Base-by-base conservation (phyloP, 192 early-diverging fungal species). In the Gigaspora rosea region DNA sequence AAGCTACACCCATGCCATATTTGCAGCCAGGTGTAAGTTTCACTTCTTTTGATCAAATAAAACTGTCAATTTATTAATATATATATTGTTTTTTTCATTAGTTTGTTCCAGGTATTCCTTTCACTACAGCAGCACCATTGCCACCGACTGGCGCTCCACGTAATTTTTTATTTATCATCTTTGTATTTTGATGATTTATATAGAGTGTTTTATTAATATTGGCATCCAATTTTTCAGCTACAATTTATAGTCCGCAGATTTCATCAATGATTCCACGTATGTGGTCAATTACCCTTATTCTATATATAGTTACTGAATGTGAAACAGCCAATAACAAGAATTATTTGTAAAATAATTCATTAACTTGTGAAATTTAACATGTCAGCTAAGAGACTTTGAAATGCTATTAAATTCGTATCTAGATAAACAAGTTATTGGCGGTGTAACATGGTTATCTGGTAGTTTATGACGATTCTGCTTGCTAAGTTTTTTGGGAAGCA, bases 201-300 rank as follows among this genome's bases (percentile, higher is more conserved):
- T 36, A 7, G 11, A 71, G 16, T 16, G 54, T 27, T 13, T 33
- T 51, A 32, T 36, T 50, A 41, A 10, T 41, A n/a, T 73, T 73
- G 65, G 0, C 41, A 49, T 67, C 12, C 11, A 12, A 63, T 52
- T n/a, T 35, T 9, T 13, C 41, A 47, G 35, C 77, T 59, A 65
- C 70, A 18, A 77, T 77, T 27, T 85, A 82, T 41, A 85, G 80
- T 47, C 85, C 86, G n/a, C 88, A 87, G 59, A 83, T 89, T 78
- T 61, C 84, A 20, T 82, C 80, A 27, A 61, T 62, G 46, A 81
- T 80, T 5, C 82, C 84, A 59, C 81, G 84, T 86, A 85, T 78
- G 85, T 82, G 11, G 32, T 68, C 11, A 51, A 18, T 41, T 20
- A 11, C 58, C 4, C 18, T 52, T 20, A 13, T 7, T 22, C 56